phyloP scores from a whole-genome alignment of 306 rosid species.

The Cicer arietinum region DNA sequence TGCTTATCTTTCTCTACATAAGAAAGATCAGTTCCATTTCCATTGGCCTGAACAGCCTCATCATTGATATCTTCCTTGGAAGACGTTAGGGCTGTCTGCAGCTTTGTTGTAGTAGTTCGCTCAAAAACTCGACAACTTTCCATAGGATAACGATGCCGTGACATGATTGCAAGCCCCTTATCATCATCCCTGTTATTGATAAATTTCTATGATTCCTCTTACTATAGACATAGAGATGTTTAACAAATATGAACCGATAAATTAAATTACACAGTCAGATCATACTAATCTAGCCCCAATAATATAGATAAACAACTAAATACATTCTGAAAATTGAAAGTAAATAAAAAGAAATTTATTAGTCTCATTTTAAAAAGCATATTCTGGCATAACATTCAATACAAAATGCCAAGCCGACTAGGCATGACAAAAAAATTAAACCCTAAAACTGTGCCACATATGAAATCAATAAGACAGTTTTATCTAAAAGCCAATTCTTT shows the following conservation, averaged over 20 bases:
- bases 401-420: neutral
- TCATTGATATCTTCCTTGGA: conserved; percentile 53
- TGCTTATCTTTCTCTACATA: conserved; percentile 59
- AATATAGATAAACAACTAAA: conserved; percentile 34
- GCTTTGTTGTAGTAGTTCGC: conserved; percentile 68
- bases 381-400: conserved; percentile 14
- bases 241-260: conserved; percentile 10
- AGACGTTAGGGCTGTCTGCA: conserved; percentile 66
- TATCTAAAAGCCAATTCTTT: neutral
- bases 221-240: conserved; percentile 11
- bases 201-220: conserved; percentile 34
- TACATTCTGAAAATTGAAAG: conserved; percentile 18
- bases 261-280: conserved; percentile 32
- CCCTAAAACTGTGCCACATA: neutral
- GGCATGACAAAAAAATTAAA: conserved; percentile 10
- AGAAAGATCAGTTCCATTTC: conserved; percentile 47
- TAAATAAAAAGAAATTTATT: neutral
- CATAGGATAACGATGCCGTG: conserved; percentile 92
- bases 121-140: conserved; percentile 90
- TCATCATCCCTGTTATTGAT: conserved; percentile 82
- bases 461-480: conserved; percentile 19
- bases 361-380: conserved; percentile 8
- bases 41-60: conserved; percentile 55
- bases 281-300: conserved; percentile 10
- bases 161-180: conserved; percentile 97